Base-by-base conservation (phyloP, 805 yeast species). In the Wickerhamiella siamensis region DNA sequence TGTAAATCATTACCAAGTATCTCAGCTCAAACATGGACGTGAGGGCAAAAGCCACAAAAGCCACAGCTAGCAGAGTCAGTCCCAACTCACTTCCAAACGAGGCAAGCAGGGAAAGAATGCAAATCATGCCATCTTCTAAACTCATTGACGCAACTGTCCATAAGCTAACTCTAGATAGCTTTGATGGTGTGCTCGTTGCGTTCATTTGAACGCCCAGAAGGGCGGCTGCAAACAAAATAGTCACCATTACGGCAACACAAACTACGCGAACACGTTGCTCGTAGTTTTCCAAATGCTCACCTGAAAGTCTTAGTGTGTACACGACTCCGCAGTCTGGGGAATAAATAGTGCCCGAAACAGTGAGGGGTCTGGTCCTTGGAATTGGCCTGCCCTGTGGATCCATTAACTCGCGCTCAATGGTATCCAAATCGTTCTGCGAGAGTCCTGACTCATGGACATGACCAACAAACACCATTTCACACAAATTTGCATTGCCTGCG, bases 251-350 rank as follows among this genome's bases (percentile, higher is more conserved):
- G 6, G 63, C 46, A 16, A 77, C 42, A 3, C 72, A 42, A 46
- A 66, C 57, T 8, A 55, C 56, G 58, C 75, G 56, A 31, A 71
- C 57, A 39, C 57, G 53, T 4, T 48, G 41, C 40, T 60, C 52
- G 16, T 55, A 52, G 4, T 53, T 66, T 52, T 78, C 87, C 39
- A 63, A 59, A 46, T 76, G 72, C n/a, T 70, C 61, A 1, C 95
- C 95, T 8, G 10, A 2, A 14, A 19, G 12, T 2, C 33, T 5
- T 1, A 44, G 2, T 2, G 60, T 56, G 4, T 83, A 46, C 2
- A n/a, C 55, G 2, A 79, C 54, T 0, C 87, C 94, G 64, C 97
- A 87, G 55, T 87, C 94, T 0, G 96, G 96, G 0, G 95, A 83
- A 53, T 82, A 86, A 16, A 83, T 45, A 12, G 83, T 47, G 5